A percentile compares a stretch with the other conserved stretches of the same genome.
phyloP scores from a whole-genome alignment of 2,329 filamentous ascomycete species.

The Didymosphaeria variabile region DNA sequence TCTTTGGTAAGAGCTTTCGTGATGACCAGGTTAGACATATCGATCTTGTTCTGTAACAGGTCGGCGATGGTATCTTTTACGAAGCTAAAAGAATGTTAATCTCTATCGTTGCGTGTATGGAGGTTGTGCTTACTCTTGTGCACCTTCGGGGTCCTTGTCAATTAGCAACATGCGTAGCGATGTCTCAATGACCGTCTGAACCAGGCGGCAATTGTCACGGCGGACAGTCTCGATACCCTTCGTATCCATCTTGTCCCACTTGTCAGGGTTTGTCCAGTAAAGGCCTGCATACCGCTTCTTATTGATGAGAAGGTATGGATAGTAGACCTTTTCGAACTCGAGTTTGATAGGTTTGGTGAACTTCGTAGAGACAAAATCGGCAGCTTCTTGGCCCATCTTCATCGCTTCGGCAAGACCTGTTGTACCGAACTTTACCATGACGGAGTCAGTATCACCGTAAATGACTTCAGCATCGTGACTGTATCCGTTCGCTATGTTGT shows the following conservation, averaged over 20 bases:
- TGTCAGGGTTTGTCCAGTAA: constrained; percentile 93
- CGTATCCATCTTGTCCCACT: constrained; percentile 99
- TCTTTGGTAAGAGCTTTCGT: constrained; percentile 92
- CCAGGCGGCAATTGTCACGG: constrained; percentile 92
- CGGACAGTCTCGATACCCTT: constrained; percentile 99
- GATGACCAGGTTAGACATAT: constrained; percentile 99
- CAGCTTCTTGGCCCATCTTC: constrained; percentile 94
- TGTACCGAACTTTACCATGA: constrained; percentile 99
- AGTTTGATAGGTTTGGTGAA: constrained; percentile 98
- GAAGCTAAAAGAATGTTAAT: constrained; percentile 69
- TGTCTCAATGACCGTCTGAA: constrained; percentile 97
- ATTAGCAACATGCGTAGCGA: constrained; percentile 95
- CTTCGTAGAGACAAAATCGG: constrained; percentile 85
- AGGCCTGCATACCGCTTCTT: constrained; percentile 99
- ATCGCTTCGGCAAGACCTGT: constrained; percentile 87
- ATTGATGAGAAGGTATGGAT: constrained; percentile 97
- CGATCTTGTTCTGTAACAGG: constrained; percentile 94
- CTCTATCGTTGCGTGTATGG: constrained; percentile 22
- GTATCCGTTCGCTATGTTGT: constrained; percentile 94
- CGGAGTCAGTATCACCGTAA: constrained; percentile 98
- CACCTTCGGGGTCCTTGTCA: constrained; percentile 86
- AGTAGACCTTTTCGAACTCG: constrained; percentile 99
- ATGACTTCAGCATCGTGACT: constrained; percentile 95
- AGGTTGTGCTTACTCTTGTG: constrained; percentile 79
- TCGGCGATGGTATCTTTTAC: constrained; percentile 97